Evolutionary conservation across 495 filamentous ascomycete genomes (phyloP).

Genomic region (Polyplosphaeria fusca): DNA sequence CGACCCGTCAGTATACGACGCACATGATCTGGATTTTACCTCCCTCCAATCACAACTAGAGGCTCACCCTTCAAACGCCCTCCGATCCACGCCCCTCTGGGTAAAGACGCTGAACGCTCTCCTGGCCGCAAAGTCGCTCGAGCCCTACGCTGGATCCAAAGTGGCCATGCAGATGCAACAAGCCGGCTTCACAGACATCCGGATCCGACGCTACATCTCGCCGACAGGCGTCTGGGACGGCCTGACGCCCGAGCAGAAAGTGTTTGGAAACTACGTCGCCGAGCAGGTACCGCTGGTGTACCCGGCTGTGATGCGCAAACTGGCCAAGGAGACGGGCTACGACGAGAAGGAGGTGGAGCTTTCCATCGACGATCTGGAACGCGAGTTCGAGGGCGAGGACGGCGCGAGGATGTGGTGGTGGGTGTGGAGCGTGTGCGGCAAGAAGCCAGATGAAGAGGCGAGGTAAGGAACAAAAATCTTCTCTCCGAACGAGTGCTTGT

Average conservation of each 20-base stretch:
- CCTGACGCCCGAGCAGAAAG: neutral
- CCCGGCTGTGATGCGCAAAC: neutral
- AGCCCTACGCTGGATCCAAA: conserved; percentile 1
- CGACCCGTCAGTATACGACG: neutral
- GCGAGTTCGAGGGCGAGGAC: neutral
- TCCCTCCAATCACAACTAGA: too few relatives aligned
- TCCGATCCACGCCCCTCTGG: neutral
- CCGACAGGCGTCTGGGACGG: neutral
- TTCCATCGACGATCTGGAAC: neutral
- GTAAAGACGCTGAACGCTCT: neutral
- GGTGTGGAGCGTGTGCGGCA: conserved; percentile 1
- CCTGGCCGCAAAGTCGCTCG: neutral
- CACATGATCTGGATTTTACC: neutral
- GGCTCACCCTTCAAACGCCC: neutral
- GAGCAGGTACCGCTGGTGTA: conserved; percentile 2
- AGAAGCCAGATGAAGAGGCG: too few relatives aligned
- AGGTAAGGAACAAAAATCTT: too few relatives aligned
- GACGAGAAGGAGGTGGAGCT: conserved; percentile 4
- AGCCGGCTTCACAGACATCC: conserved; percentile 4
- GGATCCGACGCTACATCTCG: conserved; percentile 1
- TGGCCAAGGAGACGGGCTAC: neutral
- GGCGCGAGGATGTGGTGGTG: conserved; percentile 4
- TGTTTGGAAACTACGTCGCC: neutral
- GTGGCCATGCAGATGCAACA: neutral
- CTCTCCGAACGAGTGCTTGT: too few relatives aligned